These are phyloP conservation scores for Juglanconis oblonga DNA, from an alignment of 2,329 filamentous ascomycete genomes.

Conservation along the genomic window DNA sequence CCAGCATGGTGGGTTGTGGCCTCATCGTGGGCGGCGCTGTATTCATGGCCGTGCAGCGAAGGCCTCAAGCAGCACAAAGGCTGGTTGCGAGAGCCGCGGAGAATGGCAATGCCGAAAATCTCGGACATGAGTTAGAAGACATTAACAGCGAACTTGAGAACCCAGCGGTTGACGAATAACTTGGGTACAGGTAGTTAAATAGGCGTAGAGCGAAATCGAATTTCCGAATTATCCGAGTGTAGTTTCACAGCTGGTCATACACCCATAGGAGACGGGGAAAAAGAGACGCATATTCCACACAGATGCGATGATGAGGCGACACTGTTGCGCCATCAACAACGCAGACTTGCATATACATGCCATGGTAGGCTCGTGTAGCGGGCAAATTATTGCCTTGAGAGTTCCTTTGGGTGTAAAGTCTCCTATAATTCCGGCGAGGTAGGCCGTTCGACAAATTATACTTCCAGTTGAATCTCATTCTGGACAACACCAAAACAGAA, in stretches of 20 bases:
- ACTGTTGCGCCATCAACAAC: no score
- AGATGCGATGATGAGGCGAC: no score
- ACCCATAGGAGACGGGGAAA: no score
- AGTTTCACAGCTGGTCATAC: no score
- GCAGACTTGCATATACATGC: no score
- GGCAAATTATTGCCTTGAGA: no score
- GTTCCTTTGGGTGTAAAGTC: no score
- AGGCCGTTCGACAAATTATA: neutral
- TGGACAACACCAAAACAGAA: constrained; percentile 20
- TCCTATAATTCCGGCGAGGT: no score
- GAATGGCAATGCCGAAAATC: neutral
- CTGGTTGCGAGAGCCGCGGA: constrained; percentile 32
- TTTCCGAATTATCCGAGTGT: no score
- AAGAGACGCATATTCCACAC: no score
- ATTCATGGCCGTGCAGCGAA: constrained; percentile 46
- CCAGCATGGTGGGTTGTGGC: constrained; percentile 48
- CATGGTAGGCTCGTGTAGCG: no score
- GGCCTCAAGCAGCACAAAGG: constrained; percentile 27
- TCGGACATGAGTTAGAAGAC: neutral
- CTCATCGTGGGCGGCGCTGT: constrained; percentile 53
- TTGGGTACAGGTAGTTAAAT: neutral
- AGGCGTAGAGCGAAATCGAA: no score
- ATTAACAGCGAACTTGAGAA: neutral
- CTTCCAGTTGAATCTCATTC: neutral
- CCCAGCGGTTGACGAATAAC: neutral